Conservation (phyloP, 495 filamentous ascomycete genomes). For the Trichoderma parareesei region DNA sequence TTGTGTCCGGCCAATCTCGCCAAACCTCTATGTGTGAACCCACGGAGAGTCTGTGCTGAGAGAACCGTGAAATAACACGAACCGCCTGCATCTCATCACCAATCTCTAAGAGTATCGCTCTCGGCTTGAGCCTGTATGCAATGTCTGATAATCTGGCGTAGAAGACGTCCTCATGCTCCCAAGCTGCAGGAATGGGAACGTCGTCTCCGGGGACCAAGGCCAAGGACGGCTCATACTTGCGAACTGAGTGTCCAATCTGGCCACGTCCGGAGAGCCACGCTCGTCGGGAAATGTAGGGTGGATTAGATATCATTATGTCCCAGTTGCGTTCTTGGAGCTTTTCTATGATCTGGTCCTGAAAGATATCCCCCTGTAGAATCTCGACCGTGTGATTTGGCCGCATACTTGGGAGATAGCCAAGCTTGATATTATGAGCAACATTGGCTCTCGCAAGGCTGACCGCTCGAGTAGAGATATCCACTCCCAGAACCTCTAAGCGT, state of each 20-base stretch:
- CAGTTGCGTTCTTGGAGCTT: slow-evolving; percentile 20
- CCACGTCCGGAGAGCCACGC: slow-evolving; percentile 39
- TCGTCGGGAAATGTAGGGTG: slow-evolving; percentile 72
- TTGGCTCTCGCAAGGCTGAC: slow-evolving; percentile 56
- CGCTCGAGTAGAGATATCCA: slow-evolving; percentile 56
- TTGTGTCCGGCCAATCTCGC: slow-evolving; percentile 37
- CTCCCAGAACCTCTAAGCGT: slow-evolving; percentile 28
- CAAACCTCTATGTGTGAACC: slow-evolving; percentile 40
- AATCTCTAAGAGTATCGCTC: slow-evolving; percentile 49
- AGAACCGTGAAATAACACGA: slow-evolving; percentile 40
- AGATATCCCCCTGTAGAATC: slow-evolving; percentile 50
- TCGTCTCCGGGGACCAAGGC: slow-evolving; percentile 57
- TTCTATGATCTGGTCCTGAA: slow-evolving; percentile 25
- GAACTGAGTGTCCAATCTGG: slow-evolving; percentile 51
- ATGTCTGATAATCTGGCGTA: slow-evolving; percentile 45
- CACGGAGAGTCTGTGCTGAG: slow-evolving; percentile 15
- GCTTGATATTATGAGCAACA: slow-evolving; percentile 40
- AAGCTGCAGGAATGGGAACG: background rate
- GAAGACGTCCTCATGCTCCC: slow-evolving; percentile 47
- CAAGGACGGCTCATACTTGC: slow-evolving; percentile 66
- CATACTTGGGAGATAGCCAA: background rate
- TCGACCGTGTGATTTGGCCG: slow-evolving; percentile 19
- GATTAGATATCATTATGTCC: slow-evolving; percentile 81
- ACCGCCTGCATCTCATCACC: slow-evolving; percentile 52
- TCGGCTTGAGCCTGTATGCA: slow-evolving; percentile 26